Evolutionary conservation across 352 stramenopile genomes (phyloP).

Genomic region (Phytophthora pistaciae): DNA sequence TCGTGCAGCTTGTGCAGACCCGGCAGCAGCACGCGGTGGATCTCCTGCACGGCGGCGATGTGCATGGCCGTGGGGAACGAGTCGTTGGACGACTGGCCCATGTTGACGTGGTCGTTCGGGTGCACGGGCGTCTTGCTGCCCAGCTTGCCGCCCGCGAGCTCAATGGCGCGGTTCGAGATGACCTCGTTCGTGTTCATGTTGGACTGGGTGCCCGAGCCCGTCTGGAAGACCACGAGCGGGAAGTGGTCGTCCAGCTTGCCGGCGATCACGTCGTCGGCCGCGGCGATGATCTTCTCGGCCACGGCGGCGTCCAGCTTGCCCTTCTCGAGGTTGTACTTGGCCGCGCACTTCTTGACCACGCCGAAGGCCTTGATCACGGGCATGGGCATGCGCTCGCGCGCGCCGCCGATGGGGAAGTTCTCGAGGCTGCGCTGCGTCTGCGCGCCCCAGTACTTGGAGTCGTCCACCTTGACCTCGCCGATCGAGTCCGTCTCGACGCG

Average conservation of each 20-base stretch:
- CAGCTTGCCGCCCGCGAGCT: slow-evolving; percentile 53
- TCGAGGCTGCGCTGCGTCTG: slow-evolving; percentile 96
- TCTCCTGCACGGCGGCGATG: slow-evolving; percentile 93
- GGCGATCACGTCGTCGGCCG: slow-evolving; percentile 93
- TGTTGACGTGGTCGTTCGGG: slow-evolving; percentile 98
- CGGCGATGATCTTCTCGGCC: slow-evolving; percentile 92
- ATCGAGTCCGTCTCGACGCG: slow-evolving; percentile 83
- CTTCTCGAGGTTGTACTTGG: slow-evolving; percentile 92
- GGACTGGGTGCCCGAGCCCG: slow-evolving; percentile 75
- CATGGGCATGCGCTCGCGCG: slow-evolving; percentile 93
- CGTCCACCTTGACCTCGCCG: slow-evolving; percentile 83
- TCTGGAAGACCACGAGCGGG: slow-evolving; percentile 89
- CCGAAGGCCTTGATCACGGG: slow-evolving; percentile 94
- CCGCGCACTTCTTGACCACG: slow-evolving; percentile 96
- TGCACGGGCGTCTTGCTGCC: slow-evolving; percentile 83
- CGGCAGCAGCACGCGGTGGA: slow-evolving; percentile 78
- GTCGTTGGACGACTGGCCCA: slow-evolving; percentile 97
- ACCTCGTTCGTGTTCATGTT: slow-evolving; percentile 88
- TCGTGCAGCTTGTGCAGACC: slow-evolving; percentile 84
- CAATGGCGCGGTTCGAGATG: slow-evolving; percentile 79
- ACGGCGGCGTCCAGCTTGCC: slow-evolving; percentile 85
- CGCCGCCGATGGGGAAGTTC: slow-evolving; percentile 97
- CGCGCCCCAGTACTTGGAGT: slow-evolving; percentile 92
- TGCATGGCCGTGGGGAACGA: slow-evolving; percentile 98
- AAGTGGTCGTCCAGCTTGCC: slow-evolving; percentile 97